These are phyloP conservation scores for Amesomyces nigricolor DNA, from an alignment of 2,329 filamentous ascomycete genomes.

Conservation along the genomic window DNA sequence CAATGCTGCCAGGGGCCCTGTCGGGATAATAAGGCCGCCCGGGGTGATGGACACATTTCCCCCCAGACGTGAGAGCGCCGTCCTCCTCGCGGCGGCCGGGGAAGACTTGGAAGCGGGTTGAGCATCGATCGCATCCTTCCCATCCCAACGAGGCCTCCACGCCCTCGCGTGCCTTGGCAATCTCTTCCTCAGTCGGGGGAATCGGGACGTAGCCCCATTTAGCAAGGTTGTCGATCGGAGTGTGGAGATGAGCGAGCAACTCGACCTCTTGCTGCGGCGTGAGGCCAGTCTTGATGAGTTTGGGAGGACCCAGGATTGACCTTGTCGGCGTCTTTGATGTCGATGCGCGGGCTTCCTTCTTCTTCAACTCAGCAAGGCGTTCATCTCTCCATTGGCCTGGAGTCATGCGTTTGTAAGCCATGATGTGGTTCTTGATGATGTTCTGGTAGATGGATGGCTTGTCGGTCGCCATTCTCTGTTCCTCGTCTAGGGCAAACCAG, in stretches of 20 bases:
- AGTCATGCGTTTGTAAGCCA: constrained; percentile 69
- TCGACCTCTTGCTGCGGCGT: constrained; percentile 60
- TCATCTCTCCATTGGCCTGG: constrained; percentile 66
- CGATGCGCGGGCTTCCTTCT: constrained; percentile 13
- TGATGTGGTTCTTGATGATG: constrained; percentile 74
- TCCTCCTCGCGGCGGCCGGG: constrained; percentile 76
- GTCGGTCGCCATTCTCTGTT: constrained; percentile 66
- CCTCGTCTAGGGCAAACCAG: constrained; percentile 65
- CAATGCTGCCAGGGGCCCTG: constrained; percentile 50
- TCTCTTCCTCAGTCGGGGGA: constrained; percentile 59
- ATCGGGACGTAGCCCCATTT: constrained; percentile 68
- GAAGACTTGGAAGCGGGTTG: constrained; percentile 83
- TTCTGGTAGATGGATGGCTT: constrained; percentile 72
- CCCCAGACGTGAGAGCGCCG: constrained; percentile 67
- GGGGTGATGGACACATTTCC: constrained; percentile 75
- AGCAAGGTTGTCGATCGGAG: constrained; percentile 58
- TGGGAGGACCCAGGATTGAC: constrained; percentile 35
- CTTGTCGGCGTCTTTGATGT: constrained; percentile 28
- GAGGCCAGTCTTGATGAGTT: constrained; percentile 64
- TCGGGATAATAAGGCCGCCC: constrained; percentile 61
- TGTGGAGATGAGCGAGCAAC: constrained; percentile 55
- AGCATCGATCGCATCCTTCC: constrained; percentile 86
- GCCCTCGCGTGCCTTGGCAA: constrained; percentile 60
- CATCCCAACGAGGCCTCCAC: constrained; percentile 65
- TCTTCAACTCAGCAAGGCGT: constrained; percentile 33